phyloP scores from a whole-genome alignment of 345 rosid species.

The Dipteronia sinensis region DNA sequence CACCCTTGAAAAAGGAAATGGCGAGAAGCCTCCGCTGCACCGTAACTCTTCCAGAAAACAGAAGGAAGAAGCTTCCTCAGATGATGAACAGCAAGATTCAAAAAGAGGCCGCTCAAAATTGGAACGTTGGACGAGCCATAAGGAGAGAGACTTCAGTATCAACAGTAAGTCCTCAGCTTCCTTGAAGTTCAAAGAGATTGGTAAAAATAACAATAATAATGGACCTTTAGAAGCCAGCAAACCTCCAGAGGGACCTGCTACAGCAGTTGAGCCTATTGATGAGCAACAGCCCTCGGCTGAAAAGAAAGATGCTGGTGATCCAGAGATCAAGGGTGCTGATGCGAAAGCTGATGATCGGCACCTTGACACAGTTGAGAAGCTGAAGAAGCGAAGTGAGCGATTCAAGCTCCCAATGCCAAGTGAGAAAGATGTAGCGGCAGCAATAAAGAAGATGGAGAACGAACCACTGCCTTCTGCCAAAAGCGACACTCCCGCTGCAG shows the following conservation, averaged over 20 bases:
- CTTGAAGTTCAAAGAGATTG: conserved; percentile 60
- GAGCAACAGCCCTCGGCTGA: conserved; percentile 45
- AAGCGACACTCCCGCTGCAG: conserved; percentile 42
- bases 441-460: conserved; percentile 64
- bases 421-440: conserved; percentile 57
- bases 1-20: conserved; percentile 44
- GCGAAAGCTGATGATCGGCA: conserved; percentile 65
- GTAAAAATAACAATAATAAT: conserved; percentile 39
- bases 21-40: conserved; percentile 37
- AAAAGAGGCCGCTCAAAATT: conserved; percentile 84
- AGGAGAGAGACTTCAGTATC: conserved; percentile 69
- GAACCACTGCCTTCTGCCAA: conserved; percentile 56
- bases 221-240: conserved; percentile 42
- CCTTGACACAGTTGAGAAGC: conserved; percentile 90
- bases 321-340: conserved; percentile 59
- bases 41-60: conserved; percentile 53
- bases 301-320: conserved; percentile 45
- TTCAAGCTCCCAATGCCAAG: conserved; percentile 93
- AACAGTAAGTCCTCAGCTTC: conserved; percentile 62
- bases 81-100: conserved; percentile 77
- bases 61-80: conserved; percentile 66
- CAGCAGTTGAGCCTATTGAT: conserved; percentile 39
- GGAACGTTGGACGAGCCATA: conserved; percentile 97
- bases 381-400: conserved; percentile 97
- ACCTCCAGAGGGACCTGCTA: conserved; percentile 36